A percentile compares a stretch with the other conserved stretches of the same genome.
Evolutionary conservation across 2,329 filamentous ascomycete species (phyloP).

Genomic region (Alternaria conjuncta): DNA sequence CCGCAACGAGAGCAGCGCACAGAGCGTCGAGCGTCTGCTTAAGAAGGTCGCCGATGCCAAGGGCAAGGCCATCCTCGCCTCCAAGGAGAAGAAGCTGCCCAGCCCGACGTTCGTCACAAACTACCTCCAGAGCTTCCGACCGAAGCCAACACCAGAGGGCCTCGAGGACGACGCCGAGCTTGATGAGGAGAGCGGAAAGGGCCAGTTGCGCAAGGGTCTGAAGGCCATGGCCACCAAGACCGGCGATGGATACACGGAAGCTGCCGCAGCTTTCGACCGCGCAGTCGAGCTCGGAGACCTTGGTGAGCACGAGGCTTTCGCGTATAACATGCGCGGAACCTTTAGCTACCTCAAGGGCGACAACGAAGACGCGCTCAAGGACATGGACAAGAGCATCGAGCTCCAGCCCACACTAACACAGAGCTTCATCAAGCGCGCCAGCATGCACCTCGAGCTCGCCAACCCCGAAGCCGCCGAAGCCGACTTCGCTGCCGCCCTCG

Average conservation of each 20-base stretch:
- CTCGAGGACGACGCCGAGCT: slow-evolving; percentile 84
- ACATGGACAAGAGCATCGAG: slow-evolving; percentile 92
- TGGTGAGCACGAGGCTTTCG: slow-evolving; percentile 83
- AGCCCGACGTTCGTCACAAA: slow-evolving; percentile 98
- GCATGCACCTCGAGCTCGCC: slow-evolving; percentile 93
- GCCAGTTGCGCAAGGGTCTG: slow-evolving; percentile 83
- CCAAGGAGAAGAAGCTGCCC: slow-evolving; percentile 83
- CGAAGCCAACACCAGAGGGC: slow-evolving; percentile 77
- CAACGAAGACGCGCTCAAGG: slow-evolving; percentile 78
- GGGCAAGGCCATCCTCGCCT: slow-evolving; percentile 83
- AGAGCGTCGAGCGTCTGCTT: slow-evolving; percentile 88
- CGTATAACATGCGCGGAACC: slow-evolving; percentile 95
- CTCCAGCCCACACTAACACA: slow-evolving; percentile 87
- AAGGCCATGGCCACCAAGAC: slow-evolving; percentile 84
- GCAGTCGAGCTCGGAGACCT: slow-evolving; percentile 83
- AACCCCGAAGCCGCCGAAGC: slow-evolving; percentile 84
- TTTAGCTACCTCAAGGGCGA: slow-evolving; percentile 93
- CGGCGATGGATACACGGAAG: slow-evolving; percentile 88
- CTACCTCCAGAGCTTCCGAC: slow-evolving; percentile 97
- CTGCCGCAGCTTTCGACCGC: slow-evolving; percentile 83
- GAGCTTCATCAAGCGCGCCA: slow-evolving; percentile 98
- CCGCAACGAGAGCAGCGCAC: slow-evolving; percentile 86
- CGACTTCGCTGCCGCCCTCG: slow-evolving; percentile 85
- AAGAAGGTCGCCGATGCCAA: slow-evolving; percentile 98
- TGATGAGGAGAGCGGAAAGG: slow-evolving; percentile 78